A percentile compares a stretch with the other conserved stretches of the same genome.
Conservation (phyloP, 176 grass and related monocot genomes). For the Paspalum vaginatum region DNA sequence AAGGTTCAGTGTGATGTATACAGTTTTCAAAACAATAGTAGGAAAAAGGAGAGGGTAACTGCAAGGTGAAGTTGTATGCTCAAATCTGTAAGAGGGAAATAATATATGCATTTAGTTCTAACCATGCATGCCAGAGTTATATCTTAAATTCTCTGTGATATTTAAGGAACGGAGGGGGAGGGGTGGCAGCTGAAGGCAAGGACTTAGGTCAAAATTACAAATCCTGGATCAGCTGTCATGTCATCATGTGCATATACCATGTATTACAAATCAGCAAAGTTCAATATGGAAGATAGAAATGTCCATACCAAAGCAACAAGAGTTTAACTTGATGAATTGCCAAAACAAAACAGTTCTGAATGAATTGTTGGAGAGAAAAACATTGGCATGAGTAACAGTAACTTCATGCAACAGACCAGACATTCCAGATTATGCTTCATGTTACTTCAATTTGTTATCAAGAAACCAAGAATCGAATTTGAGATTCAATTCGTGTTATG, state of each 20-base stretch:
- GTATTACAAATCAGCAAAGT: conserved; percentile 3
- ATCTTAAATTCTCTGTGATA: background rate
- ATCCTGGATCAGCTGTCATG: background rate
- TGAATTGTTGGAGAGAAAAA: background rate
- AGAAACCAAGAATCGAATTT: conserved; percentile 27
- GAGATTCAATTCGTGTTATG: conserved; percentile 16
- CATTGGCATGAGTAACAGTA: background rate
- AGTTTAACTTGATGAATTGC: conserved; percentile 6
- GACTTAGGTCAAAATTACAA: conserved; percentile 2
- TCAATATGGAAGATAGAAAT: conserved; percentile 20
- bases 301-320: conserved; percentile 13
- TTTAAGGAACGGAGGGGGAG: background rate
- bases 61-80: conserved; percentile 14
- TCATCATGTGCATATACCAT: background rate
- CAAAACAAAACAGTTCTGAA: background rate
- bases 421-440: background rate
- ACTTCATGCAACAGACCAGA: background rate
- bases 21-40: background rate
- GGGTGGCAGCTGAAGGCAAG: background rate
- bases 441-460: background rate
- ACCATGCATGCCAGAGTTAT: background rate
- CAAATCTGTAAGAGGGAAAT: background rate
- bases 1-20: conserved; percentile 22
- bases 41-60: background rate
- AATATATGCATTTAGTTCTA: background rate